These are phyloP conservation scores for Keithomyces neogunnii DNA, from an alignment of 2,329 filamentous ascomycete species.

Conservation along the genomic window DNA sequence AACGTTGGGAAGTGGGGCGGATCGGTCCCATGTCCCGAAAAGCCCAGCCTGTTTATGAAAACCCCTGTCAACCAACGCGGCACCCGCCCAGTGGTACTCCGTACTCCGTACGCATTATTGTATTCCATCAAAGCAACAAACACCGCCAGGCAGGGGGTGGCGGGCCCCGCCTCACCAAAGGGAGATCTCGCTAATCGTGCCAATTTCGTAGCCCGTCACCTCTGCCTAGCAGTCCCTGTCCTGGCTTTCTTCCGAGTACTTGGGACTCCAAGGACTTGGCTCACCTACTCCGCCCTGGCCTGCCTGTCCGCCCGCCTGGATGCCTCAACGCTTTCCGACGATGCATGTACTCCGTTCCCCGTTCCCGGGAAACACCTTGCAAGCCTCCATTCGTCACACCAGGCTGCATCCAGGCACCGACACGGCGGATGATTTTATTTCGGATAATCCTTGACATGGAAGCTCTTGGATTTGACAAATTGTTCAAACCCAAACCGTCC, in stretches of 20 bases:
- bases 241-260: neutral
- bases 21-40: neutral
- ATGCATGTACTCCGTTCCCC: too few relatives aligned
- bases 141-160: neutral
- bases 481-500: constrained; percentile 90
- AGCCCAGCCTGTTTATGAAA: too few relatives aligned
- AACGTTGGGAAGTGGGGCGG: neutral
- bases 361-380: too few relatives aligned
- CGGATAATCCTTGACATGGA: constrained; percentile 77
- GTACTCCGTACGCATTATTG: too few relatives aligned
- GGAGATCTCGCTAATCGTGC: constrained; percentile 14
- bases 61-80: too few relatives aligned
- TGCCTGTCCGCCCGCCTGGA: neutral
- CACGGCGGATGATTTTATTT: constrained; percentile 32
- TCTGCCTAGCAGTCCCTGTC: neutral
- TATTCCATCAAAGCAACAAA: neutral
- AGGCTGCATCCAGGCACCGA: neutral
- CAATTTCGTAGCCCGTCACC: neutral
- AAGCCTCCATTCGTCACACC: neutral
- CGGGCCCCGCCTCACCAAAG: neutral
- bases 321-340: neutral
- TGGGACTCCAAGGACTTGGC: neutral
- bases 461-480: constrained; percentile 94
- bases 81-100: too few relatives aligned
- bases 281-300: neutral